Base-by-base conservation (phyloP, 768 basidiomycete species). In the Agaricus sinodeliciosus region DNA sequence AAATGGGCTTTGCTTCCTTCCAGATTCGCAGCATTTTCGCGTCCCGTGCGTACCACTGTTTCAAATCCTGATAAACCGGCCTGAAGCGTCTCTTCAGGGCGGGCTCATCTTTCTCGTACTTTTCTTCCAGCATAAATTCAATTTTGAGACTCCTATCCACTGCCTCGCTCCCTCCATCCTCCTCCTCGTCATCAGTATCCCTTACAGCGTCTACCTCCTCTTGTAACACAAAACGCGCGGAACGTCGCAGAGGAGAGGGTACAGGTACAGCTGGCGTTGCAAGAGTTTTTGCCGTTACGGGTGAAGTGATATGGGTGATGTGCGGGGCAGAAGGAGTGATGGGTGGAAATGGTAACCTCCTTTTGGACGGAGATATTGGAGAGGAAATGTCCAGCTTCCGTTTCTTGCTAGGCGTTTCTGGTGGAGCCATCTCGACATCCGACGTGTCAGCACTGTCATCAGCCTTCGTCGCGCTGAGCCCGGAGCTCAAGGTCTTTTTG, bases 361-460 rank as follows among this genome's bases (percentile, higher is more conserved):
- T 50, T 34, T 48, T 48, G 18, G 37, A 22, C 9, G 45, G 22
- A 1, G 46, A 39, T 11, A 44, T 42, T 5, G 31, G 31, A 3
- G 39, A 41, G 13, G 40, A 35, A 15, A 13, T 34, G 6, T 54
- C 58, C 7, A 59, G 26, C 27, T 59, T 59, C n/a, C 58, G 55
- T 40, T 54, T 59, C 37, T 59, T 59, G 5, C 48, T 59, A 19
- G 58, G 58, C 18, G 58, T 59, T 43, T 56, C 58, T 15, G 52
- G 51, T 19, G 43, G 39, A 11, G 48, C 48, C 45, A 54, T 48
- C 4, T 51, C 55, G 5, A 25, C 18, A 27, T 53, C 48, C 15
- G 8, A 44, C 15, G 25, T 9, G 11, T 25, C 9, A 16, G 31
- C 8, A 51, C 11, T 19, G 9, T 35, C 9, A 13, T 22, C 35